Conservation (phyloP, 495 filamentous ascomycete genomes). For the Penicillium coprophilum region DNA sequence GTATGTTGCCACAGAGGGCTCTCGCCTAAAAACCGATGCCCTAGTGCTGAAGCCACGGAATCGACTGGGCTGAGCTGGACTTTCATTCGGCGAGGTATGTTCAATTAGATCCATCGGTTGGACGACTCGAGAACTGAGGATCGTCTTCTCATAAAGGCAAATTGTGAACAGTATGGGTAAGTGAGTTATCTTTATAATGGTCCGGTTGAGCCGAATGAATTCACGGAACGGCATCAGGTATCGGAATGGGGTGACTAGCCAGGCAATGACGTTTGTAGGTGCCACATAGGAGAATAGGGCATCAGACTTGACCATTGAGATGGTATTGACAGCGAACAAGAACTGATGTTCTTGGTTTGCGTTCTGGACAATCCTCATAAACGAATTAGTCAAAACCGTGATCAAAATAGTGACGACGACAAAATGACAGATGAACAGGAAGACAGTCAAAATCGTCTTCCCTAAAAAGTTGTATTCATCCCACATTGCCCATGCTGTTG, state of each 20-base stretch:
- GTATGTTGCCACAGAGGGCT: conserved; percentile 78
- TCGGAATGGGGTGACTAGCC: conserved; percentile 76
- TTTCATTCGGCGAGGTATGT: conserved; percentile 38
- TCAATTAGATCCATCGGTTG: conserved; percentile 72
- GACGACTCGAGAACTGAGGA: conserved; percentile 67
- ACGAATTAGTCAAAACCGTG: conserved; percentile 88
- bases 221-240: conserved; percentile 74
- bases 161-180: conserved; percentile 82
- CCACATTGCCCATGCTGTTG: conserved; percentile 74
- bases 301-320: conserved; percentile 95
- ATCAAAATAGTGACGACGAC: conserved; percentile 91
- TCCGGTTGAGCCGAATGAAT: conserved; percentile 79
- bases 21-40: conserved; percentile 61
- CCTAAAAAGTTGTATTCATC: conserved; percentile 75
- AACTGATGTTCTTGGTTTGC: conserved; percentile 93
- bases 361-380: conserved; percentile 90
- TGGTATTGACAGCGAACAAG: conserved; percentile 88
- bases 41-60: conserved; percentile 68
- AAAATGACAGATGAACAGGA: conserved; percentile 92
- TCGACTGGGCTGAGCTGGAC: conserved; percentile 44
- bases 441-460: conserved; percentile 69
- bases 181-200: conserved; percentile 86
- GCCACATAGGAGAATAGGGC: conserved; percentile 89
- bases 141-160: conserved; percentile 78
- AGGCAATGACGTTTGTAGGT: conserved; percentile 84